phyloP scores from a whole-genome alignment of 345 rosid genomes.

The Alliaria petiolata region DNA sequence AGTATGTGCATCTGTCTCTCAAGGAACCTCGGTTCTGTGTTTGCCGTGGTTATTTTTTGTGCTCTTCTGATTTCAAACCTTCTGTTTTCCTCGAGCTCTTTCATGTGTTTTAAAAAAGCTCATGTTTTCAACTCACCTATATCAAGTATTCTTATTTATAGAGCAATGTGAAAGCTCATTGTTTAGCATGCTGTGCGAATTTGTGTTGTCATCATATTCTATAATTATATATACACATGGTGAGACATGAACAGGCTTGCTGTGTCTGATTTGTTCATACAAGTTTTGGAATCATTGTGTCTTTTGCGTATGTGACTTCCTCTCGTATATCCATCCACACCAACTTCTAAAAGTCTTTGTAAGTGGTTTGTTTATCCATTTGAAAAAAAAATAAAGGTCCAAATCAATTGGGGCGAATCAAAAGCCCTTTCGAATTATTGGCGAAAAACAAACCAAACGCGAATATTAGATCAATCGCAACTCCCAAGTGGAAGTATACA shows the following conservation, averaged over 20 bases:
- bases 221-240: neutral
- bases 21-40: neutral
- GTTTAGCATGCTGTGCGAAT: slow-evolving; percentile 19
- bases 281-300: slow-evolving; percentile 2
- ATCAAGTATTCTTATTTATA: slow-evolving; percentile 10
- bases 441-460: neutral
- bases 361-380: neutral
- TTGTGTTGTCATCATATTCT: slow-evolving; percentile 16
- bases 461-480: too few relatives aligned
- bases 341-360: neutral
- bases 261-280: slow-evolving; percentile 15
- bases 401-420: neutral
- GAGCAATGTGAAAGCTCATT: slow-evolving; percentile 29
- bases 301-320: neutral
- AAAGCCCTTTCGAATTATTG: neutral
- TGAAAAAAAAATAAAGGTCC: neutral
- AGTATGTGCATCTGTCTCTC: slow-evolving; percentile 30
- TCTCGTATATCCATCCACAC: neutral
- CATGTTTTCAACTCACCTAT: slow-evolving; percentile 7
- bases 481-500: too few relatives aligned
- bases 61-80: slow-evolving; percentile 3
- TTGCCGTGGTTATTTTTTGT: neutral
- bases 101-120: slow-evolving; percentile 8
- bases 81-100: slow-evolving; percentile 15
- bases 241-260: slow-evolving; percentile 16